Evolutionary conservation across 2,329 filamentous ascomycete genomes (phyloP).

Genomic region (Colletotrichum sp.): DNA sequence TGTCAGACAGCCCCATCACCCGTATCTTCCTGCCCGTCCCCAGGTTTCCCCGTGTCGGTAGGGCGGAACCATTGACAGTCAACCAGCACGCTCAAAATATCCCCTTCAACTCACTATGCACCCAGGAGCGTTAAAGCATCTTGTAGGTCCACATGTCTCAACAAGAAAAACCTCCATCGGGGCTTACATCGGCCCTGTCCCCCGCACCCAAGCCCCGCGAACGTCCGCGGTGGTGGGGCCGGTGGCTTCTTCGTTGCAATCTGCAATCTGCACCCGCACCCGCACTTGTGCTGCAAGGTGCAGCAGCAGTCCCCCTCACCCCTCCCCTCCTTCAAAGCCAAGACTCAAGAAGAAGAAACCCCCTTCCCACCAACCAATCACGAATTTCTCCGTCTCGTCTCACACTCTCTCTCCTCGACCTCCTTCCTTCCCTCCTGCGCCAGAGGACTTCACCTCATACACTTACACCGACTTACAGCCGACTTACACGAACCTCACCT

Average conservation of each 20-base stretch:
- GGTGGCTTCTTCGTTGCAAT: not conserved
- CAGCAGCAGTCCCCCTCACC: not conserved
- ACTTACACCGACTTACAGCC: not conserved
- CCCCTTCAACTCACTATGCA: not conserved
- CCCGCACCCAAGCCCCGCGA: not conserved
- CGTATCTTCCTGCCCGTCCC: not conserved
- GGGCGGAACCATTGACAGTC: not conserved
- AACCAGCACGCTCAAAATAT: not conserved
- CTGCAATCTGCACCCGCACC: not conserved
- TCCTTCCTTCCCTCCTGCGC: not conserved
- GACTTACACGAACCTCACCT: slow-evolving; percentile 3
- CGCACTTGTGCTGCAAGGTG: not conserved
- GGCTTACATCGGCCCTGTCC: not conserved
- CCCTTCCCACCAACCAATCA: not conserved
- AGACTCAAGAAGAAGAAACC: not conserved
- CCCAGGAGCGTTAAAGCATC: not conserved
- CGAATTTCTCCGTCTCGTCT: slow-evolving; percentile 21
- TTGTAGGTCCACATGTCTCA: not conserved
- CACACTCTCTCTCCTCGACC: not conserved
- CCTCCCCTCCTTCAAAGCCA: not conserved
- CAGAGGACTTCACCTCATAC: not conserved
- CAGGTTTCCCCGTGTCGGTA: not conserved
- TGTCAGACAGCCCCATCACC: not conserved
- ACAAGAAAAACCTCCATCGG: not conserved
- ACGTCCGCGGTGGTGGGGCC: not conserved